A percentile compares a stretch with the other conserved stretches of the same genome.
phyloP scores from a whole-genome alignment of 352 stramenopile genomes.

The Pythium dissimile region DNA sequence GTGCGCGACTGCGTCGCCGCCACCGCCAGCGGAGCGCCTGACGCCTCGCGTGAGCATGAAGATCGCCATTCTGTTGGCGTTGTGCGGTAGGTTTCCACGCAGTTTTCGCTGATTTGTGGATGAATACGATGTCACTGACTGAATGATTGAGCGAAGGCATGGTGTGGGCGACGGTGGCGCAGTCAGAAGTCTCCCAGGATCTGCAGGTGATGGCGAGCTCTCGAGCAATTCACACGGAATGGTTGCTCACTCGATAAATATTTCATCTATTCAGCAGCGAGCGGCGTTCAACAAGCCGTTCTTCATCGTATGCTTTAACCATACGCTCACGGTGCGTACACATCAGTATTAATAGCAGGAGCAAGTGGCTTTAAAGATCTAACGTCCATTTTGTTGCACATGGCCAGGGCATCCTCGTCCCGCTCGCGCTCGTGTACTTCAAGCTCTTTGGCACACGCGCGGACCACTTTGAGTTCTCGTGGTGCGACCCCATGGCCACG shows the following conservation, averaged over 20 bases:
- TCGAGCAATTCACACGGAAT: background rate
- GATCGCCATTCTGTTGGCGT: background rate
- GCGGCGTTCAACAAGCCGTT: slow-evolving; percentile 49
- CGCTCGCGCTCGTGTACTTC: slow-evolving; percentile 33
- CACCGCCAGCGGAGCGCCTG: background rate
- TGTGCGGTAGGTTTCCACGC: background rate
- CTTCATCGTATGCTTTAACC: slow-evolving; percentile 61
- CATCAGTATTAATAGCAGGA: too few species aligned
- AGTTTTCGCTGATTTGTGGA: background rate
- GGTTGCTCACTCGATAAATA: background rate
- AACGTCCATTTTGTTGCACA: background rate
- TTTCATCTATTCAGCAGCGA: slow-evolving; percentile 23
- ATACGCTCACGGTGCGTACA: slow-evolving; percentile 26
- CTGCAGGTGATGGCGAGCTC: background rate
- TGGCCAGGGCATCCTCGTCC: slow-evolving; percentile 35
- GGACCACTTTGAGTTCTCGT: slow-evolving; percentile 6
- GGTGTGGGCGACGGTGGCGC: slow-evolving; percentile 8
- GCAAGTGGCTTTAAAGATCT: too few species aligned
- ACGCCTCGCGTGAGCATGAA: background rate
- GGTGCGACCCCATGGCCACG: slow-evolving; percentile 18
- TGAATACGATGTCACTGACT: background rate
- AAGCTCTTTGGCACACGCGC: slow-evolving; percentile 16
- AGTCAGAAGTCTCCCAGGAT: slow-evolving; percentile 10
- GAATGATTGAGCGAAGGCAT: background rate
- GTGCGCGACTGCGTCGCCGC: background rate